Conservation (phyloP, 164 flowering plant genomes). For the Stephania yunnanensis region DNA sequence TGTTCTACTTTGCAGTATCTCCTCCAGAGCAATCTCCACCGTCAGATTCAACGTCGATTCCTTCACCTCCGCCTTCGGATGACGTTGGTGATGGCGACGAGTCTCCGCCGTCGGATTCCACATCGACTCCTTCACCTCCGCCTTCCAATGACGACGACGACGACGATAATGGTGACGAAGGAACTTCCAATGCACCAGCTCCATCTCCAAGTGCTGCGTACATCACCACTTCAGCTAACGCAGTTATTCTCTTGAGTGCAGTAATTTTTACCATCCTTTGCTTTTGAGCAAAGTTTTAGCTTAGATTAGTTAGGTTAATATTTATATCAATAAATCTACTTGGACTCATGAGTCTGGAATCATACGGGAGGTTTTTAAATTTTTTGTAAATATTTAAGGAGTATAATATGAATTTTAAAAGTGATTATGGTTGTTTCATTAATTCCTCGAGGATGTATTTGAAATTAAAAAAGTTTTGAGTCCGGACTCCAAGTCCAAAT, state of each 20-base stretch:
- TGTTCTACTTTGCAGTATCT: neutral
- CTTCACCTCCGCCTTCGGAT: neutral
- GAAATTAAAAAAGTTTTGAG: too few species aligned
- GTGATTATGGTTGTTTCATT: too few species aligned
- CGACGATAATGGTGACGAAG: neutral
- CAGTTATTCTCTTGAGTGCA: neutral
- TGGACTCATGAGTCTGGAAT: too few species aligned
- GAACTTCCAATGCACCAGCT: slow-evolving; percentile 4
- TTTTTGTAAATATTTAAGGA: too few species aligned
- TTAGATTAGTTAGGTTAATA: neutral
- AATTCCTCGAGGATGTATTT: too few species aligned
- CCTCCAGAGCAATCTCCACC: too few species aligned
- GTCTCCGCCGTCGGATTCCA: neutral
- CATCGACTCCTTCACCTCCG: neutral
- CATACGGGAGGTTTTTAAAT: too few species aligned
- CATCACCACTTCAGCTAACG: neutral
- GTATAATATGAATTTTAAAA: too few species aligned
- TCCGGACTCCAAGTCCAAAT: too few species aligned
- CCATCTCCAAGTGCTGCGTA: slow-evolving; percentile 7
- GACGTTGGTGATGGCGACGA: neutral
- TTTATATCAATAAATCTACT: too few species aligned
- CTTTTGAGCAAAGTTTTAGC: neutral
- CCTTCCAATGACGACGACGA: neutral
- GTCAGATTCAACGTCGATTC: neutral
- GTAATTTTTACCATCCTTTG: slow-evolving; percentile 1